Percentiles rank a stretch among this genome's conserved stretches.
Evolutionary conservation across 495 filamentous ascomycete genomes (phyloP).

Genomic region (Physcia stellaris): DNA sequence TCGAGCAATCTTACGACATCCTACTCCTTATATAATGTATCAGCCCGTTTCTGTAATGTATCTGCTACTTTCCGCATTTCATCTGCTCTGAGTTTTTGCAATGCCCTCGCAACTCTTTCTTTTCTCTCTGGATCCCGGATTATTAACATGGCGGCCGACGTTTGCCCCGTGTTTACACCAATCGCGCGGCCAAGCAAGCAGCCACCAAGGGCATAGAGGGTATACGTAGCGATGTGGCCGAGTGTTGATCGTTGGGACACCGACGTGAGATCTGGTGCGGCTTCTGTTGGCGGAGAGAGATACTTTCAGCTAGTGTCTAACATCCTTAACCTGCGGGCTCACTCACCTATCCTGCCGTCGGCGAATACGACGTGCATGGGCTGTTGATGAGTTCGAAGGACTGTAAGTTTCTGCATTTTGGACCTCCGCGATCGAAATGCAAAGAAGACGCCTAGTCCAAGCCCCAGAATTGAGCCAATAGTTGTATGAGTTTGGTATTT

Average conservation of each 20-base stretch:
- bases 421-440: slow-evolving; percentile 41
- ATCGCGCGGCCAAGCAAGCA: slow-evolving; percentile 50
- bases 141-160: slow-evolving; percentile 36
- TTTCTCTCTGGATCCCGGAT: slow-evolving; percentile 37
- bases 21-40: not conserved
- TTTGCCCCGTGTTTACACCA: slow-evolving; percentile 42
- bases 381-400: slow-evolving; percentile 42
- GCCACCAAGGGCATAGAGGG: slow-evolving; percentile 46
- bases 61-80: slow-evolving; percentile 43
- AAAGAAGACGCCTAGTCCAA: slow-evolving; percentile 43
- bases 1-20: not conserved
- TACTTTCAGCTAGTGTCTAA: not conserved
- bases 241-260: slow-evolving; percentile 40
- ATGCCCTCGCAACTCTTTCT: slow-evolving; percentile 49
- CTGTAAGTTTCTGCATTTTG: slow-evolving; percentile 42
- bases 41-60: slow-evolving; percentile 31
- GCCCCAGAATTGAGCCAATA: slow-evolving; percentile 44
- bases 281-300: slow-evolving; percentile 26
- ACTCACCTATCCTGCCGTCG: slow-evolving; percentile 41
- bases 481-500: slow-evolving; percentile 38
- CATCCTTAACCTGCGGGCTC: not conserved
- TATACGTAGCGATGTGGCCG: slow-evolving; percentile 49
- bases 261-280: slow-evolving; percentile 45
- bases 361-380: slow-evolving; percentile 50
- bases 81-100: slow-evolving; percentile 47